Evolutionary conservation across 2,329 filamentous ascomycete species (phyloP).

Genomic region (Fusarium clavum): DNA sequence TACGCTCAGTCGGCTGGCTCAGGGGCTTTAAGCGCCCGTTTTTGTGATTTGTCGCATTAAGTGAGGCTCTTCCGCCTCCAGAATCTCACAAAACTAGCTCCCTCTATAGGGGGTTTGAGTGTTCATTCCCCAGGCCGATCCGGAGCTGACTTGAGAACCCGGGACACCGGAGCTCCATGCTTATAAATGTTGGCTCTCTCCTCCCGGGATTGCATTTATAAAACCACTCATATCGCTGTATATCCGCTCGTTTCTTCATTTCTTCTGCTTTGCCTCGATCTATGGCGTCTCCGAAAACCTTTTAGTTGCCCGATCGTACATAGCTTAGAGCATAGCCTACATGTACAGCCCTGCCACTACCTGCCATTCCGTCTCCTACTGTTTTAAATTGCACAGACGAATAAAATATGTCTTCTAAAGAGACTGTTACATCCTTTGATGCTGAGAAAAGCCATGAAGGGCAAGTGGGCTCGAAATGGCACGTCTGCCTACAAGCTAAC

Average conservation of each 20-base stretch:
- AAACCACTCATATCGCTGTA: rapidly evolving
- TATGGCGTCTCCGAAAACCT: neutral
- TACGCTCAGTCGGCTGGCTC: neutral
- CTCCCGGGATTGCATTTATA: neutral
- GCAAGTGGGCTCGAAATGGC: neutral
- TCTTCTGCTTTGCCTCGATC: rapidly evolving
- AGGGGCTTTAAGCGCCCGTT: neutral
- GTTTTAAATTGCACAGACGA: rapidly evolving
- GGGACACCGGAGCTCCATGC: neutral
- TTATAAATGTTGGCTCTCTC: neutral
- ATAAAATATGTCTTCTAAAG: neutral
- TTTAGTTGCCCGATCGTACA: neutral
- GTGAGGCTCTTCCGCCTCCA: neutral
- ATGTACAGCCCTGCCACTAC: neutral
- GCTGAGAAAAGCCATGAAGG: neutral
- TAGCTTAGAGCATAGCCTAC: neutral
- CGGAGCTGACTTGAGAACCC: neutral
- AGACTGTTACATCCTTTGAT: rapidly evolving
- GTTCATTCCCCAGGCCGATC: neutral
- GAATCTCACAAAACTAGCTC: neutral
- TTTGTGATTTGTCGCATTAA: neutral
- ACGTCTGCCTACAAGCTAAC: neutral
- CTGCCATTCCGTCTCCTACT: rapidly evolving
- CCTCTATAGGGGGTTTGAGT: too few species aligned
- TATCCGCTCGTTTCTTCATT: rapidly evolving